phyloP scores from a whole-genome alignment of 139 green algal genomes.

The Tetraselmis striata region DNA sequence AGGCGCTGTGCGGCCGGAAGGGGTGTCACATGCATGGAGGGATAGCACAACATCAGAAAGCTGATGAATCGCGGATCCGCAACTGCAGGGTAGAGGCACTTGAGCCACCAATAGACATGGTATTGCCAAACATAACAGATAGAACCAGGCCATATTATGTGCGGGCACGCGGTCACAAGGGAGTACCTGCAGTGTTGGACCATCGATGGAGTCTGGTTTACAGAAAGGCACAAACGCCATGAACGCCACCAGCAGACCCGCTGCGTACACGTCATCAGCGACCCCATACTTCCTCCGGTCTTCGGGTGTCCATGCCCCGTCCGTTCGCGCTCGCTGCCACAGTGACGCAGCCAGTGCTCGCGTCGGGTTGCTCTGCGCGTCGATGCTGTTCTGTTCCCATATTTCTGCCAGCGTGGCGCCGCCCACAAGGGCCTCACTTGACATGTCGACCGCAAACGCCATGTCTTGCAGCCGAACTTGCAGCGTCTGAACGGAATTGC shows the following conservation, averaged over 20 bases:
- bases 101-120: too few relatives aligned
- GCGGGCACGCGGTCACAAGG: too few relatives aligned
- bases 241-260: constrained; percentile 48
- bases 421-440: constrained; percentile 12
- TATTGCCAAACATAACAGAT: too few relatives aligned
- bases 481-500: too few relatives aligned
- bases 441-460: constrained; percentile 49
- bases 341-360: constrained; percentile 18
- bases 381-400: constrained; percentile 24
- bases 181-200: constrained; percentile 30
- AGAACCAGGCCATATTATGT: too few relatives aligned
- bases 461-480: constrained; percentile 37
- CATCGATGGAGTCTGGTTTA: constrained; percentile 42
- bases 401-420: constrained; percentile 31
- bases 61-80: too few relatives aligned
- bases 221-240: constrained; percentile 47
- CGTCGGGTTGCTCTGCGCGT: neutral
- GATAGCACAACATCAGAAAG: constrained; percentile 7
- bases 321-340: constrained; percentile 33
- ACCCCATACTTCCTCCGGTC: constrained; percentile 44
- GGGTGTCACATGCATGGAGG: neutral
- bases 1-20: constrained; percentile 12
- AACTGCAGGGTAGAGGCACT: too few relatives aligned
- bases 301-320: constrained; percentile 26
- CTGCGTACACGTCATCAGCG: constrained; percentile 51